These are phyloP conservation scores for Suillus occidentalis DNA, from an alignment of 768 basidiomycete species.

Conservation along the genomic window DNA sequence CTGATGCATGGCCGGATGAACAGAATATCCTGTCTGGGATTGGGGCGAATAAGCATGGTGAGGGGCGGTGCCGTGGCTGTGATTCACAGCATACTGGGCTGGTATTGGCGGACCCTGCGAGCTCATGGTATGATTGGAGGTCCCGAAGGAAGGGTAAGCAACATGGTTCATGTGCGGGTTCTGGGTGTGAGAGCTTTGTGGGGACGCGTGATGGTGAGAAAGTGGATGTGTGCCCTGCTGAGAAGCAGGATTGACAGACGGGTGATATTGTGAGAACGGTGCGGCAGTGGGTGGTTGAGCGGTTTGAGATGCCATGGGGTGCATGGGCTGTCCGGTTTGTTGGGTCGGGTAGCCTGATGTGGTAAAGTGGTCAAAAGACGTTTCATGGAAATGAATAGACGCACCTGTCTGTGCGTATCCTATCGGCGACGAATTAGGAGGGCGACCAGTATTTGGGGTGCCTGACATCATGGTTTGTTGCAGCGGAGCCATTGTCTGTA, in stretches of 20 bases:
- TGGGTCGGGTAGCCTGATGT: not conserved
- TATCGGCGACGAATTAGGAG: not conserved
- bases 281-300: not conserved
- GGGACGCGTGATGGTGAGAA: not conserved
- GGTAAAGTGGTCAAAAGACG: not conserved
- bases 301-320: not conserved
- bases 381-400: not conserved
- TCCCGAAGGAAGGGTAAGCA: not conserved
- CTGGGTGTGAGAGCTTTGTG: slow-evolving; percentile 4
- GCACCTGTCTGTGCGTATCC: not conserved
- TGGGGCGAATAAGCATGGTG: not conserved
- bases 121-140: not conserved
- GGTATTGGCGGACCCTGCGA: not conserved
- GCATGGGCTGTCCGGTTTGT: not conserved
- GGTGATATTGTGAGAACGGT: not conserved
- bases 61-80: not conserved
- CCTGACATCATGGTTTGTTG: not conserved
- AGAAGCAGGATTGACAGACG: not conserved
- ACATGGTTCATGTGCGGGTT: not conserved
- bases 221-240: not conserved
- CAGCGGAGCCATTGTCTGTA: not conserved
- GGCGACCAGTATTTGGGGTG: not conserved
- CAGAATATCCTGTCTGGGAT: not conserved
- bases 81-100: not conserved
- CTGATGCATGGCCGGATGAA: not conserved